Evolutionary conservation across 2,329 filamentous ascomycete genomes (phyloP).

Genomic region (Trichothecium roseum): DNA sequence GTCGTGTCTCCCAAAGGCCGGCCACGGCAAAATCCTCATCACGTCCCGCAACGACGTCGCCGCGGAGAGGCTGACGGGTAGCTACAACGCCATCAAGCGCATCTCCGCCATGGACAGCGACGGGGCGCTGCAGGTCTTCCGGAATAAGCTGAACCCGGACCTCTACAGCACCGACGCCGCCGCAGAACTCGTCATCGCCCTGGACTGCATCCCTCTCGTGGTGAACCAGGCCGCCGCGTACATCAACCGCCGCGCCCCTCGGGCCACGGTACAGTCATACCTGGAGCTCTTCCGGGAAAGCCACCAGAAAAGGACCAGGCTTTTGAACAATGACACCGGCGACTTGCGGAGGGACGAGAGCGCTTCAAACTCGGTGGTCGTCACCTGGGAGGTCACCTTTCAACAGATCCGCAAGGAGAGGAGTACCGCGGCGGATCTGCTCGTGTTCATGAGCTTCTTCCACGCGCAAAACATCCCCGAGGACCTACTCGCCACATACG

Average conservation of each 20-base stretch:
- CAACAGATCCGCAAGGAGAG: constrained; percentile 19
- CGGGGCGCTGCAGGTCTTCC: constrained; percentile 18
- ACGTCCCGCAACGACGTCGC: constrained; percentile 13
- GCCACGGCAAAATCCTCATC: constrained; percentile 18
- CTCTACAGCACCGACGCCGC: constrained; percentile 6
- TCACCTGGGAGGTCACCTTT: constrained; percentile 18
- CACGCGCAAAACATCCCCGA: constrained; percentile 28
- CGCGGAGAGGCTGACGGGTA: constrained; percentile 11
- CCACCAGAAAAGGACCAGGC: constrained; percentile 8
- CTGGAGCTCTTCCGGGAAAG: constrained; percentile 19
- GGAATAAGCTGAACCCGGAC: constrained; percentile 13
- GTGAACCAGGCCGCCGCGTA: constrained; percentile 23
- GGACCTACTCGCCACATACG: constrained; percentile 11
- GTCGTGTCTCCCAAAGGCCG: constrained; percentile 15
- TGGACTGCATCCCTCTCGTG: constrained; percentile 21
- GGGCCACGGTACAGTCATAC: constrained; percentile 23
- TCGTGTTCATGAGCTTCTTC: constrained; percentile 36
- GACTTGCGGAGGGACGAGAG: constrained; percentile 6
- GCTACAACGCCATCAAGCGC: constrained; percentile 11
- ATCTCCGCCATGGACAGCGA: constrained; percentile 15
- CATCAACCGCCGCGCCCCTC: constrained; percentile 15
- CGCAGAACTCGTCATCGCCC: constrained; percentile 13
- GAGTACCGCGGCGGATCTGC: constrained; percentile 25
- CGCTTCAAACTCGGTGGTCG: constrained; percentile 14
- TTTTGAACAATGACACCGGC: constrained; percentile 8